A percentile compares a stretch with the other conserved stretches of the same genome.
These are phyloP conservation scores for Kwoniella mangroviensis DNA, from an alignment of 768 basidiomycete species.

Conservation along the genomic window DNA sequence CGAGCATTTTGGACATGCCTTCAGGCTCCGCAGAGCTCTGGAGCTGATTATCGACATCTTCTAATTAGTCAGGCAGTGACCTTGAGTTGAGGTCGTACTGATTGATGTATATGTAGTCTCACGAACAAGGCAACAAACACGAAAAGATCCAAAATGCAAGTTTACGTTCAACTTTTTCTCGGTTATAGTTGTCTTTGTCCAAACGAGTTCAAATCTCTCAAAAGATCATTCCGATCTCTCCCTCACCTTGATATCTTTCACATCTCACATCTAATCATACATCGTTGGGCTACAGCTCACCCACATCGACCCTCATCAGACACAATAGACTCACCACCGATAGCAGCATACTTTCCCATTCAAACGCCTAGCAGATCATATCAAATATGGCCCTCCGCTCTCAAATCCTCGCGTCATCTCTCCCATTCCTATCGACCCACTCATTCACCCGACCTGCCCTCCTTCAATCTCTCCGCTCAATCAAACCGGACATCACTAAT, in stretches of 20 bases:
- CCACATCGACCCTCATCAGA: neutral
- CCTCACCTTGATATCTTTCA: constrained; percentile 2
- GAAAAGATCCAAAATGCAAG: neutral
- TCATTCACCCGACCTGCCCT: constrained; percentile 49
- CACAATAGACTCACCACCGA: no score
- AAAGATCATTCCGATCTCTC: constrained; percentile 11
- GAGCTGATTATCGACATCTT: constrained; percentile 4
- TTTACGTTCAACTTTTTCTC: constrained; percentile 9
- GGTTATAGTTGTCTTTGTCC: constrained; percentile 9
- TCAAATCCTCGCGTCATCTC: constrained; percentile 35
- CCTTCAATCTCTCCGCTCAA: constrained; percentile 23
- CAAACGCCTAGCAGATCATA: neutral
- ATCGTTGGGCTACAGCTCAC: no score
- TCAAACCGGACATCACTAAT: constrained; percentile 29
- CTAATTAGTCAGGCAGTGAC: neutral
- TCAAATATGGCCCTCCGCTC: constrained; percentile 41
- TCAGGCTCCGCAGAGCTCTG: constrained; percentile 1
- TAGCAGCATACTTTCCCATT: neutral
- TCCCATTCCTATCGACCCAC: constrained; percentile 39
- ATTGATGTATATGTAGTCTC: neutral
- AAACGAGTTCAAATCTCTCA: constrained; percentile 1
- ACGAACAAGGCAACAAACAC: neutral
- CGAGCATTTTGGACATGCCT: constrained; percentile 8
- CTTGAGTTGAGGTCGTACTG: neutral
- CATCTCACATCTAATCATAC: neutral